phyloP scores from a whole-genome alignment of 2,329 filamentous ascomycete species.

The Penicillium verrucosum region DNA sequence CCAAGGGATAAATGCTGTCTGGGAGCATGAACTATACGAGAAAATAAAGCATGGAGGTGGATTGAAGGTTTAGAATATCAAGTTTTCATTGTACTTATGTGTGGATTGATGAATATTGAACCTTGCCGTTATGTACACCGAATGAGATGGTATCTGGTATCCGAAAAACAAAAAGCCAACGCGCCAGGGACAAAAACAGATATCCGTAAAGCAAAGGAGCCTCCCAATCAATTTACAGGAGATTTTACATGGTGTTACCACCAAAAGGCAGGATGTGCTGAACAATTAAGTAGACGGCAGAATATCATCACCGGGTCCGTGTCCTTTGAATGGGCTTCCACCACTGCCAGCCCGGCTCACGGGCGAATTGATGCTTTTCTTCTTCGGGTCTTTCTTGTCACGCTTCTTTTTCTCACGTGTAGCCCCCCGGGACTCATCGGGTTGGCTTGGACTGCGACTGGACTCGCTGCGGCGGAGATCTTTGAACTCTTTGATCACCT shows the following conservation, averaged over 20 bases:
- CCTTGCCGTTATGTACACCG: background rate
- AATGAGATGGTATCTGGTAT: slow-evolving; percentile 5
- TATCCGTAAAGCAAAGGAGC: background rate
- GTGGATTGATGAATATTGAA: background rate
- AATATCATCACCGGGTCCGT: background rate
- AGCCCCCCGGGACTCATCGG: slow-evolving; percentile 24
- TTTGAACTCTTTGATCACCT: slow-evolving; percentile 79
- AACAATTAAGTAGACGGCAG: background rate
- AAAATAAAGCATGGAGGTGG: background rate
- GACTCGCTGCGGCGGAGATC: slow-evolving; percentile 51
- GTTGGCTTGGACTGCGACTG: slow-evolving; percentile 29
- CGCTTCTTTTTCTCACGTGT: slow-evolving; percentile 29
- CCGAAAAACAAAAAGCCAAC: background rate
- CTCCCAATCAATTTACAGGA: background rate
- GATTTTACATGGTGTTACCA: background rate
- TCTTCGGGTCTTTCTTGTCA: slow-evolving; percentile 28
- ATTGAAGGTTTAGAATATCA: background rate
- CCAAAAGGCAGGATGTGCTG: background rate
- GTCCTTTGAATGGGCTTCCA: slow-evolving; percentile 4
- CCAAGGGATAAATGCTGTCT: background rate
- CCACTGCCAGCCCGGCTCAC: slow-evolving; percentile 24
- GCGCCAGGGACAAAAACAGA: background rate
- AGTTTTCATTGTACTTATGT: background rate
- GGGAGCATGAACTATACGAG: background rate
- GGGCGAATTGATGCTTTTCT: slow-evolving; percentile 9